These are phyloP conservation scores for Cyberlindnera suaveolens DNA, from an alignment of 805 yeast genomes.

Conservation along the genomic window DNA sequence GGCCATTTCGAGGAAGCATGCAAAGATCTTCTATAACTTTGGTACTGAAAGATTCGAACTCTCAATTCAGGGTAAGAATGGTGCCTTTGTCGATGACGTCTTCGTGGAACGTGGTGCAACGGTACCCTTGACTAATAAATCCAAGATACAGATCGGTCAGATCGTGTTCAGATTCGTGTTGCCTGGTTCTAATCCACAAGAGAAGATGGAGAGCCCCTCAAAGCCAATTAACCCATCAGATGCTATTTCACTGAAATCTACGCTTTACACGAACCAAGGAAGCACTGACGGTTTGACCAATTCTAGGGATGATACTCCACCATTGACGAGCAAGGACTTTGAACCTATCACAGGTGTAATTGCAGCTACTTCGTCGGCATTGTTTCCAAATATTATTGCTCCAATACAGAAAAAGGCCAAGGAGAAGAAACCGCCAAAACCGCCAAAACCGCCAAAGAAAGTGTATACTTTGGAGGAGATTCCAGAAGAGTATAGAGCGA, in stretches of 20 bases:
- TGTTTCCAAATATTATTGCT: background rate
- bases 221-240: slow-evolving; percentile 54
- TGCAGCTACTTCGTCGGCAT: slow-evolving; percentile 1
- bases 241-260: slow-evolving; percentile 50
- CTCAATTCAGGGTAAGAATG: slow-evolving; percentile 88
- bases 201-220: slow-evolving; percentile 23
- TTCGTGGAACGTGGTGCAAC: slow-evolving; percentile 91
- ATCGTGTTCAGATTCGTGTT: slow-evolving; percentile 82
- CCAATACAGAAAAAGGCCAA: slow-evolving; percentile 26
- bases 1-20: slow-evolving; percentile 91
- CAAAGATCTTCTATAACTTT: slow-evolving; percentile 92
- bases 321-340: slow-evolving; percentile 19
- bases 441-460: slow-evolving; percentile 49
- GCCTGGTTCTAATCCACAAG: slow-evolving; percentile 54
- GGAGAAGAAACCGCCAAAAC: slow-evolving; percentile 43
- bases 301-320: slow-evolving; percentile 13
- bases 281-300: slow-evolving; percentile 5
- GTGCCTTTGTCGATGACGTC: slow-evolving; percentile 90
- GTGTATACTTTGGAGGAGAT: slow-evolving; percentile 77
- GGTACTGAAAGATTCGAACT: slow-evolving; percentile 93
- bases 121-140: slow-evolving; percentile 75
- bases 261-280: slow-evolving; percentile 32
- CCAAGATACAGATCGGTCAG: slow-evolving; percentile 89
- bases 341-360: slow-evolving; percentile 17
- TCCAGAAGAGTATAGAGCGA: slow-evolving; percentile 79